Evolutionary conservation across 192 early-diverging fungal species (phyloP), one percentile per base, ranked within the genome.

Genomic region (Coemansia sp.): DNA sequence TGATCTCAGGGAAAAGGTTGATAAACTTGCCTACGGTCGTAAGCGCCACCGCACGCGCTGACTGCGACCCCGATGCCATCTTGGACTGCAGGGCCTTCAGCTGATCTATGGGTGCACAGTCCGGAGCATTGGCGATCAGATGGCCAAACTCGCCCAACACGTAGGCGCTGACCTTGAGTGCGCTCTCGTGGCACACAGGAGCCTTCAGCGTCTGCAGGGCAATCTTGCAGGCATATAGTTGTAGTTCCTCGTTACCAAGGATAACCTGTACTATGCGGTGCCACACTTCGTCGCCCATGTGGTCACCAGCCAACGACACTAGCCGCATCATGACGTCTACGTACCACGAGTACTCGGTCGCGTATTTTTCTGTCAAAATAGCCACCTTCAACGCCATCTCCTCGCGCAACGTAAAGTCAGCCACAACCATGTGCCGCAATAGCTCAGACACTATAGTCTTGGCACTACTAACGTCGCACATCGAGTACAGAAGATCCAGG

Each of bases 331-430:
- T 97, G 39, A 98, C 94, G 70, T 99, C 96, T 1, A 99, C 93
- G 79, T 98, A 99, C 98, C 98, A 99, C 58, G 93, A 92, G 74
- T 96, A 96, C 75, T 97, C 97, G 7, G 95, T 94, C 5, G 97
- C 95, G 73, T 92, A 99, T 82, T 97, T 98, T 75, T 99, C 98
- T 0, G 97, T 92, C 75, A 99, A 85, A 73, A 99, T 99, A 47
- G 98, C 98, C 72, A 98, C 96, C 76, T 98, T 98, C 38, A 99
- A 88, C 5, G 97, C 98, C 92, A 99, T 94, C 78, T 98, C 97
- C 85, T 98, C 96, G 22, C 94, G 89, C 73, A 99, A 88, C 15
- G 91, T 90, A 68, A 90, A 91, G 65, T 99, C 98, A 0, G 97
- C 92, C 41, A 94, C 87, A 27, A 90, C 87, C 31, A 99, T 89